These are phyloP conservation scores for Apiospora pterosperma DNA, from an alignment of 2,329 filamentous ascomycete genomes.

Conservation along the genomic window DNA sequence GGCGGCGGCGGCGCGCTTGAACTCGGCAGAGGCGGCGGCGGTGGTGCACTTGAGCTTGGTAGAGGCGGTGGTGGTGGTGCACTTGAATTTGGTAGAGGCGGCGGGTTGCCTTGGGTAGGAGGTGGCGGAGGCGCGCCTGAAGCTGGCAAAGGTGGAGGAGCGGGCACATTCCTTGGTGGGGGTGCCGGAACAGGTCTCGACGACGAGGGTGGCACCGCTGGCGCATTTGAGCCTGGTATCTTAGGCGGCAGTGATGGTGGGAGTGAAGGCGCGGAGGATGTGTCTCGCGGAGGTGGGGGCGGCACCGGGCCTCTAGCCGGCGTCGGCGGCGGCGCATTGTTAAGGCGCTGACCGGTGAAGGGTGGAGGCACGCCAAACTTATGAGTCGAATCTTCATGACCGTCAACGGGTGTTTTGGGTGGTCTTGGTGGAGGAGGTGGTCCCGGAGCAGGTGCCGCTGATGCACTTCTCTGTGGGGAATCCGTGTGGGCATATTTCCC, in stretches of 20 bases:
- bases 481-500: constrained; percentile 72
- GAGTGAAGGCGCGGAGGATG: constrained; percentile 34
- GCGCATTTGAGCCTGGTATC: constrained; percentile 39
- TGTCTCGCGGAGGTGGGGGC: constrained; percentile 60
- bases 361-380: constrained; percentile 78
- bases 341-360: constrained; percentile 61
- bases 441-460: constrained; percentile 50
- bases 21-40: constrained; percentile 13
- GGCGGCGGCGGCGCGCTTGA: constrained; percentile 18
- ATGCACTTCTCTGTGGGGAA: constrained; percentile 39
- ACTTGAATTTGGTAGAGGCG: constrained; percentile 13
- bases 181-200: constrained; percentile 52
- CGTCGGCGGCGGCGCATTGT: constrained; percentile 68
- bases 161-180: constrained; percentile 48
- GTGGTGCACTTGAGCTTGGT: constrained; percentile 17
- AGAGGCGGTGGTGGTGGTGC: constrained; percentile 18
- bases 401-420: constrained; percentile 67
- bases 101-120: constrained; percentile 13
- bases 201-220: constrained; percentile 47
- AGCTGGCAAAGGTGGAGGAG: constrained; percentile 19
- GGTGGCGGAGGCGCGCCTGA: constrained; percentile 22
- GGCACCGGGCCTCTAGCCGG: constrained; percentile 69
- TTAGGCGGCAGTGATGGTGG: constrained; percentile 47
- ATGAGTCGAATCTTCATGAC: constrained; percentile 45
- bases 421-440: constrained; percentile 67